Base-by-base conservation (phyloP, 768 basidiomycete species). In the Suillus hirtellus region DNA sequence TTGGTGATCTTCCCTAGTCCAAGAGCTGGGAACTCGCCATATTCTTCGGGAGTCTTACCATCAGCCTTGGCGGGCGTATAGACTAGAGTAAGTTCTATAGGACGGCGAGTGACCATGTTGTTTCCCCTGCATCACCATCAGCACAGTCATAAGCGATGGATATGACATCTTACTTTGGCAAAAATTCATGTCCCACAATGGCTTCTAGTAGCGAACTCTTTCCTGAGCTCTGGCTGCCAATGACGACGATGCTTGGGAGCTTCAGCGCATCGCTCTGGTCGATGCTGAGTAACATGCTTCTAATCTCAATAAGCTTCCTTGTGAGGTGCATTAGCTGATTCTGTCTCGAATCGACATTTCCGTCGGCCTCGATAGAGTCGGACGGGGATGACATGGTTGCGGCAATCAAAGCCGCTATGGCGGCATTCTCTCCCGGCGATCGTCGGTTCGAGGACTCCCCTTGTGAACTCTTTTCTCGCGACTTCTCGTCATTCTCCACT, bases 91-190 rank as follows among this genome's bases (percentile, higher is more conserved):
- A 99, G 86, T 73, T 99, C 97, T 70, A 99, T 98, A 1, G 97
- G 97, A 60, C 97, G 89, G 1, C 97, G 90, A 2, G 97, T 99
- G 40, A 99, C 97, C 97, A 99, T 99, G 76, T 99, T 99, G 76
- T 95, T 90, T 61, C 97, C 97, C 78, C 96, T 99, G 71, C 19
- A 40, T 55, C 52, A 46, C 60, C 61, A 56, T 66, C 53, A 43
- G 27, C 10, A 35, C 43, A 44, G 27, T 19, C 24, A 61, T 44
- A 37, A 49, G 43, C 52, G 43, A 47, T 11, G 14, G 56, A 44
- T 24, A 17, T 1, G 31, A 3, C n/a, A 2, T 82, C 94, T 67
- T 71, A 98, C 96, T 99, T 99, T 27, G 97, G 97, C 42, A 99
- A 79, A 73, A 99, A 99, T 75, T 99, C 95, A 63, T 97, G 94